These are phyloP conservation scores for Pythium graminicola DNA, from an alignment of 352 stramenopile genomes.

Conservation along the genomic window DNA sequence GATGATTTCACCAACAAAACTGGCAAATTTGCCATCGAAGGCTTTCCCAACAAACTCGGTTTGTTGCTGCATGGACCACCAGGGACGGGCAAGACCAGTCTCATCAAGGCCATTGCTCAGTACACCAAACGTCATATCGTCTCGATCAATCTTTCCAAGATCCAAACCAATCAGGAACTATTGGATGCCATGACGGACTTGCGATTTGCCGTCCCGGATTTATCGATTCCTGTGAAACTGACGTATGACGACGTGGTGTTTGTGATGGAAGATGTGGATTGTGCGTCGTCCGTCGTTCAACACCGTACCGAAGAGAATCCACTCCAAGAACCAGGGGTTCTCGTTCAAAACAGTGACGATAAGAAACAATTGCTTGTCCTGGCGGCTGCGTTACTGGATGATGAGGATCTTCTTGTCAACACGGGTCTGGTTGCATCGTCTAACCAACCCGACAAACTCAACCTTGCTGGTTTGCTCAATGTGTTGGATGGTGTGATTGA, in stretches of 20 bases:
- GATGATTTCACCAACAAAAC: conserved; percentile 60
- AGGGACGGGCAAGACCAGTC: conserved; percentile 86
- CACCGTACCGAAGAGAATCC: too few species aligned
- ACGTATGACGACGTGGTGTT: conserved; percentile 66
- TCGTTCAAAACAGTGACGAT: conserved; percentile 1
- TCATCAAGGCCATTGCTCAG: conserved; percentile 86
- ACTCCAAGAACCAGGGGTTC: too few species aligned
- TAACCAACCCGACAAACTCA: conserved; percentile 38
- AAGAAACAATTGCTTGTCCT: conserved; percentile 4
- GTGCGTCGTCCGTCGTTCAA: conserved; percentile 41
- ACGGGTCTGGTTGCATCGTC: conserved; percentile 12
- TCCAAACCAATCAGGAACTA: conserved; percentile 79
- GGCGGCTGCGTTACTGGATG: neutral
- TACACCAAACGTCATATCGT: conserved; percentile 74
- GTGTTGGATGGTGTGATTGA: conserved; percentile 87
- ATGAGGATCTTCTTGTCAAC: conserved; percentile 14
- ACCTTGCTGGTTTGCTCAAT: conserved; percentile 70
- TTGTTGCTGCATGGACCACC: conserved; percentile 85
- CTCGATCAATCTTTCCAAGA: conserved; percentile 60
- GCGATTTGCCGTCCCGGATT: conserved; percentile 31
- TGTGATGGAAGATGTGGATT: conserved; percentile 74
- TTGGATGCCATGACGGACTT: conserved; percentile 58
- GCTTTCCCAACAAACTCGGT: conserved; percentile 86
- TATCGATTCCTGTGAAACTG: conserved; percentile 37
- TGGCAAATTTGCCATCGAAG: conserved; percentile 82